Conservation (phyloP, 2,329 filamentous ascomycete species). For the Magnaporthiopsis rhizophila region DNA sequence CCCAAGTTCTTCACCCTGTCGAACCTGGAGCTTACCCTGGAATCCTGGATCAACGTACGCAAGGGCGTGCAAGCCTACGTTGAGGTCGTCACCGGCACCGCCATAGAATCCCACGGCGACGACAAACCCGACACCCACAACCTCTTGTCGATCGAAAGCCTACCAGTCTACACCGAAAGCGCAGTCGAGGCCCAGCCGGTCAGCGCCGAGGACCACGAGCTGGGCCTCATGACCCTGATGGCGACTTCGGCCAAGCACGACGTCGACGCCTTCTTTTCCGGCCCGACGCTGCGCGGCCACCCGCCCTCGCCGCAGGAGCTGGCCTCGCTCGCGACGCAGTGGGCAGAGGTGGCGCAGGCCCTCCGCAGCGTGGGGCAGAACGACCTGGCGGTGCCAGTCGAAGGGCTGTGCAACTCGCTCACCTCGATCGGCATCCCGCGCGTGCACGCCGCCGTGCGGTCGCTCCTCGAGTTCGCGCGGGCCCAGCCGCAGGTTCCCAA, state of each 20-base stretch:
- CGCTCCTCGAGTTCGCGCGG: too few species aligned
- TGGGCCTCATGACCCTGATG: neutral
- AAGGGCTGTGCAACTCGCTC: too few species aligned
- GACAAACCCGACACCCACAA: neutral
- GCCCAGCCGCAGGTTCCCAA: too few species aligned
- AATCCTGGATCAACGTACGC: neutral
- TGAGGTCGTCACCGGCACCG: neutral
- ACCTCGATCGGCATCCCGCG: too few species aligned
- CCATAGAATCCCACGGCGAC: neutral
- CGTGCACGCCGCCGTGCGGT: too few species aligned
- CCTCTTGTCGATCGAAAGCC: neutral
- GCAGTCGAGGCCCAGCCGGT: neutral
- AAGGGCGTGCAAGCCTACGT: neutral
- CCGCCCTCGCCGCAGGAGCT: neutral
- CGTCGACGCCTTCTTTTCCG: neutral
- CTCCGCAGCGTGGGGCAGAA: too few species aligned
- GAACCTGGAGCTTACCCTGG: neutral
- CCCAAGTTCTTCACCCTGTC: neutral
- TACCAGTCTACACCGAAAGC: neutral
- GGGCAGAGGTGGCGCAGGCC: too few species aligned
- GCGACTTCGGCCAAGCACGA: neutral
- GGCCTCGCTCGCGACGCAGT: neutral
- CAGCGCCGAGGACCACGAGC: neutral
- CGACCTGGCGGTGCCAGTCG: too few species aligned
- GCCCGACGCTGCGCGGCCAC: neutral